Evolutionary conservation across 1,139 yeast genomes (phyloP).

Genomic region (Yamadazyma membranifaciens): DNA sequence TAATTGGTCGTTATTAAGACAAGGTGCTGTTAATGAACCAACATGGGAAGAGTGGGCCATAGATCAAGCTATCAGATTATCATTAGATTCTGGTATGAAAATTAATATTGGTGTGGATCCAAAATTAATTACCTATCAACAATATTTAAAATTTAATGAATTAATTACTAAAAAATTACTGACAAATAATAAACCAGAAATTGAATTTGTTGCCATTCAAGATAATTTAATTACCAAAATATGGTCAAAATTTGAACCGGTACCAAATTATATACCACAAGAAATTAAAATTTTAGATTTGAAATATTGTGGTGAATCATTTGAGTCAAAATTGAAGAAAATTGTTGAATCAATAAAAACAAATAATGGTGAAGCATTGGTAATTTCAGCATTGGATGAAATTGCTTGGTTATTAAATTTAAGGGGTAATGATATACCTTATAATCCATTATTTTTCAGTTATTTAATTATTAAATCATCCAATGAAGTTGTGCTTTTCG

Average conservation of each 20-base stretch:
- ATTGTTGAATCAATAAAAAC: slow-evolving; percentile 44
- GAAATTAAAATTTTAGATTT: slow-evolving; percentile 44
- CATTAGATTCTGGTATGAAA: slow-evolving; percentile 42
- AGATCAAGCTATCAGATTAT: slow-evolving; percentile 54
- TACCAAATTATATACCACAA: slow-evolving; percentile 47
- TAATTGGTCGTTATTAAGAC: slow-evolving; percentile 84
- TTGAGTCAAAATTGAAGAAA: slow-evolving; percentile 42
- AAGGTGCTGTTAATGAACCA: slow-evolving; percentile 70
- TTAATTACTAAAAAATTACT: slow-evolving; percentile 20
- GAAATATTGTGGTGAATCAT: slow-evolving; percentile 49
- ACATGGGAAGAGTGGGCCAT: slow-evolving; percentile 91
- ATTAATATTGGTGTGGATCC: slow-evolving; percentile 56
- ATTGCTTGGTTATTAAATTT: slow-evolving; percentile 90
- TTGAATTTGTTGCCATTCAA: slow-evolving; percentile 61
- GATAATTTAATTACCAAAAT: slow-evolving; percentile 74
- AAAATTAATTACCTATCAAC: slow-evolving; percentile 55
- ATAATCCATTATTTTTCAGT: slow-evolving; percentile 87
- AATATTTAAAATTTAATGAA: slow-evolving; percentile 26
- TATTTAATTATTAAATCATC: slow-evolving; percentile 60
- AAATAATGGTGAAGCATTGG: slow-evolving; percentile 44
- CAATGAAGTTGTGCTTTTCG: slow-evolving; percentile 53
- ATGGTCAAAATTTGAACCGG: slow-evolving; percentile 58
- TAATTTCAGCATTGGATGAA: slow-evolving; percentile 76
- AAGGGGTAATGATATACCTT: slow-evolving; percentile 76
- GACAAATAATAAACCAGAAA: slow-evolving; percentile 36